phyloP scores from a whole-genome alignment of 352 stramenopile genomes.

The Aphanomyces invadans region DNA sequence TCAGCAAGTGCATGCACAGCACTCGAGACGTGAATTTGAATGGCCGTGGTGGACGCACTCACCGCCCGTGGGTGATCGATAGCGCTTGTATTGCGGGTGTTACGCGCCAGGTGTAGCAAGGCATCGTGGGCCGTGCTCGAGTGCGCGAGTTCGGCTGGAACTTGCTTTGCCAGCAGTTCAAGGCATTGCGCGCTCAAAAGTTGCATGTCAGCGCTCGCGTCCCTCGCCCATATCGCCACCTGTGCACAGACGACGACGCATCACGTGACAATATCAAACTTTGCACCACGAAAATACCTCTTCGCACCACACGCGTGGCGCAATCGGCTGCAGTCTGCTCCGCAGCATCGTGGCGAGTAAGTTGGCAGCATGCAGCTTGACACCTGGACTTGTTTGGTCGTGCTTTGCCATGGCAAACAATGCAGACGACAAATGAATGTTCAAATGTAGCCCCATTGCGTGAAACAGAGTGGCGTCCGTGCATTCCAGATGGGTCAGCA shows the following conservation, averaged over 20 bases:
- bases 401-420: not conserved
- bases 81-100: not conserved
- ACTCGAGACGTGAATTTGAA: slow-evolving; percentile 10
- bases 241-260: not conserved
- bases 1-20: slow-evolving; percentile 12
- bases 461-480: not conserved
- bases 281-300: not conserved
- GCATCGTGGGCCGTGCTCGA: slow-evolving; percentile 10
- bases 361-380: not conserved
- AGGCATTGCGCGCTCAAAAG: not conserved
- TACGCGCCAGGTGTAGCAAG: slow-evolving; percentile 14
- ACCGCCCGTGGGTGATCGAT: too few relatives aligned
- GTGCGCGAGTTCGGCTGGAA: not conserved
- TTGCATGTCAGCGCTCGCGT: slow-evolving; percentile 4
- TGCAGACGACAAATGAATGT: not conserved
- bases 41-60: not conserved
- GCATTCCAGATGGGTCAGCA: not conserved
- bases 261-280: not conserved
- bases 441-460: not conserved
- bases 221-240: slow-evolving; percentile 1
- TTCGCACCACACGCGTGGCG: not conserved
- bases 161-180: slow-evolving; percentile 4
- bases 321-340: slow-evolving; percentile 1
- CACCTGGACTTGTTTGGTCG: not conserved
- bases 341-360: not conserved